These are phyloP conservation scores for Ceriops zippeliana DNA, from an alignment of 345 rosid genomes.

Conservation along the genomic window DNA sequence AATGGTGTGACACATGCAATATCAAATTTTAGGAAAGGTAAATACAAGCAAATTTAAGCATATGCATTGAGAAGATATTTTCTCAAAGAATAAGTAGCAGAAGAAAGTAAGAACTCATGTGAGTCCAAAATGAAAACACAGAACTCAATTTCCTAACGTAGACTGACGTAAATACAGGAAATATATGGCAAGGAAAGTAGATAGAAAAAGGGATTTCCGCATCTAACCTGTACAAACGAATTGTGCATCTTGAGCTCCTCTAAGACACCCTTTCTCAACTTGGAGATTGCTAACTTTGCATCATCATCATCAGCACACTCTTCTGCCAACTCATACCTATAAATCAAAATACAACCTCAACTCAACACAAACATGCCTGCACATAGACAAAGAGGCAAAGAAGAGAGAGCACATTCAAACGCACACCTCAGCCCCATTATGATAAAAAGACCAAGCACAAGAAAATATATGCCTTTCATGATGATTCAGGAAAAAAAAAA, in stretches of 20 bases:
- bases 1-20: neutral
- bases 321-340: conserved; percentile 80
- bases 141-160: neutral
- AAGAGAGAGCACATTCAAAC: neutral
- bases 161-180: neutral
- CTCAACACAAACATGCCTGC: conserved; percentile 6
- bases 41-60: neutral
- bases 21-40: neutral
- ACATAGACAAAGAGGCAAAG: neutral
- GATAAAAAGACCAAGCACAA: neutral
- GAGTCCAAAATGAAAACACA: neutral
- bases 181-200: neutral
- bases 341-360: neutral
- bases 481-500: conserved; percentile 3
- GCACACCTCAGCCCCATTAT: conserved; percentile 8
- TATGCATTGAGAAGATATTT: neutral
- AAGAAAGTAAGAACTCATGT: neutral
- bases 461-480: neutral
- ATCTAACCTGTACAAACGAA: conserved; percentile 63
- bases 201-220: neutral
- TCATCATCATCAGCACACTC: conserved; percentile 98
- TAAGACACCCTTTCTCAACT: conserved; percentile 64
- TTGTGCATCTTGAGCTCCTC: conserved; percentile 77
- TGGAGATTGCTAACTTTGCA: conserved; percentile 59
- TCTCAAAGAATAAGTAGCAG: neutral